Percentiles rank a stretch among this genome's conserved stretches.
Conservation (phyloP, 805 yeast species). For the Sporopachydermia lactativora region DNA sequence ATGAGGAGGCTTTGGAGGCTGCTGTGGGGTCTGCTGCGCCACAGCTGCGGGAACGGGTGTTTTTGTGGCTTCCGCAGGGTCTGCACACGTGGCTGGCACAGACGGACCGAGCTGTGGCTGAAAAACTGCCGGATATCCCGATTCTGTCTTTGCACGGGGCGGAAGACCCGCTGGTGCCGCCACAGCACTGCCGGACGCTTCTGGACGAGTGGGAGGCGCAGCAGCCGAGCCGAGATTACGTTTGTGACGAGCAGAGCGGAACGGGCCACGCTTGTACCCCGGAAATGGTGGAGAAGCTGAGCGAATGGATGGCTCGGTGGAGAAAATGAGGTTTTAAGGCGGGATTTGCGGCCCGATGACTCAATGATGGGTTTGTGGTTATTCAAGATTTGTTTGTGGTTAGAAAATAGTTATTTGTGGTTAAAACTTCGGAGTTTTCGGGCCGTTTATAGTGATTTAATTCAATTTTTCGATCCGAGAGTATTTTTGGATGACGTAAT, state of each 20-base stretch:
- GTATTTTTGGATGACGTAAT: too few species aligned
- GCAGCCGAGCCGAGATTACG: background rate
- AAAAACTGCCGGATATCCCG: conserved; percentile 1
- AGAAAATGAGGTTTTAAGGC: too few species aligned
- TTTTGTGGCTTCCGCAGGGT: too few species aligned
- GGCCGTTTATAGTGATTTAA: too few species aligned
- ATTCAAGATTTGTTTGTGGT: too few species aligned
- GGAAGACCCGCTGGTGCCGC: conserved; percentile 1
- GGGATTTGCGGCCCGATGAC: too few species aligned
- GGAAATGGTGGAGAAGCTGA: conserved; percentile 1
- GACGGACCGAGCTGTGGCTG: background rate
- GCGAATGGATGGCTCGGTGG: conserved; percentile 1
- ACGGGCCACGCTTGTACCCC: background rate
- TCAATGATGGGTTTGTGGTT: too few species aligned
- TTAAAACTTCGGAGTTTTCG: too few species aligned
- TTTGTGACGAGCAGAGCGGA: background rate
- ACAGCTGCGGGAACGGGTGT: background rate
- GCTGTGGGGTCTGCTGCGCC: background rate
- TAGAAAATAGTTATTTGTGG: too few species aligned
- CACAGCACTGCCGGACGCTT: background rate
- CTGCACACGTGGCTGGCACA: background rate
- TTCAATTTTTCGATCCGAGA: too few species aligned
- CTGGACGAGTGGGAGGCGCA: background rate
- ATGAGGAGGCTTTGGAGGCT: background rate
- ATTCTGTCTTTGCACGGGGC: background rate